A percentile compares a stretch with the other conserved stretches of the same genome.
These are phyloP conservation scores for Rhizopus delemar DNA, from an alignment of 371 early-diverging fungal genomes.

Conservation along the genomic window DNA sequence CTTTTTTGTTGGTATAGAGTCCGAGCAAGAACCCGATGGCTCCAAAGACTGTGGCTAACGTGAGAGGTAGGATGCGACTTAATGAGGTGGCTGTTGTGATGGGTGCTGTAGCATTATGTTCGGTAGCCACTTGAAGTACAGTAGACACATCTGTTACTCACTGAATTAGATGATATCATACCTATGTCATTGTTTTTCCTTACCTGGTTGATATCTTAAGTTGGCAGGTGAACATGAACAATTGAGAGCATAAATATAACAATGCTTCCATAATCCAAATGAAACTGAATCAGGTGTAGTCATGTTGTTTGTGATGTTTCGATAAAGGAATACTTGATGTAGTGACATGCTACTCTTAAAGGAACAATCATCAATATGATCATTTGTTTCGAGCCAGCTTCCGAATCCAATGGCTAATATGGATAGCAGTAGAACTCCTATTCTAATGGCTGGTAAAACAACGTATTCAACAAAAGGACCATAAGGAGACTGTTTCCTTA, in stretches of 20 bases:
- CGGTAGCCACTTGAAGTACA: slow-evolving; percentile 28
- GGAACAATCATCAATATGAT: slow-evolving; percentile 25
- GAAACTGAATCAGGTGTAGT: slow-evolving; percentile 39
- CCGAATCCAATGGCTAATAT: slow-evolving; percentile 33
- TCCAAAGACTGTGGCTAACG: slow-evolving; percentile 24
- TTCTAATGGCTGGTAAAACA: slow-evolving; percentile 30
- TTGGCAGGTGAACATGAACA: slow-evolving; percentile 35
- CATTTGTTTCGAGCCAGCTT: slow-evolving; percentile 43
- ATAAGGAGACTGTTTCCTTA: slow-evolving; percentile 29
- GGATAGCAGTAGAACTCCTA: slow-evolving; percentile 22
- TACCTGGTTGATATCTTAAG: slow-evolving; percentile 42
- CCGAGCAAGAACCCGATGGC: slow-evolving; percentile 28
- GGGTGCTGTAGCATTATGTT: slow-evolving; percentile 28
- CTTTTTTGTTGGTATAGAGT: slow-evolving; percentile 21
- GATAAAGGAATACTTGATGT: slow-evolving; percentile 30
- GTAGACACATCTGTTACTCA: slow-evolving; percentile 26
- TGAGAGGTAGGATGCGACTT: slow-evolving; percentile 28
- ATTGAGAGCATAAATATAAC: slow-evolving; percentile 40
- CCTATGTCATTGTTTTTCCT: slow-evolving; percentile 5
- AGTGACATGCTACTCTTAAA: slow-evolving; percentile 32
- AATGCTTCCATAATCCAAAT: slow-evolving; percentile 46
- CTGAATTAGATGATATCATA: slow-evolving; percentile 6
- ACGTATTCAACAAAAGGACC: slow-evolving; percentile 35
- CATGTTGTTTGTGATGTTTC: slow-evolving; percentile 29
- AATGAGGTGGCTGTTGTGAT: slow-evolving; percentile 13